phyloP scores from a whole-genome alignment of 768 basidiomycete genomes.

The Leucocoprinus leucothites region DNA sequence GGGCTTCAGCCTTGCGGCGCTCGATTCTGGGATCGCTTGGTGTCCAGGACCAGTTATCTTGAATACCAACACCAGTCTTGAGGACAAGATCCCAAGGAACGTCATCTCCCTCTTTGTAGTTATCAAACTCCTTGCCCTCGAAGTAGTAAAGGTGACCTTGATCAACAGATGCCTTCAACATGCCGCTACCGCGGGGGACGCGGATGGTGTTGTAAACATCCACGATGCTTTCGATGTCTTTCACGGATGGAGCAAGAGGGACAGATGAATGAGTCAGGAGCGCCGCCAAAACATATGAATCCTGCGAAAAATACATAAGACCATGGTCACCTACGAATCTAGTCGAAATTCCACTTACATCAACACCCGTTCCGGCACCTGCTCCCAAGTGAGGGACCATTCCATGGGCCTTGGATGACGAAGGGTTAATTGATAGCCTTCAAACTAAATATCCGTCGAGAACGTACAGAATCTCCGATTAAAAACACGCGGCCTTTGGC shows the following conservation, averaged over 20 bases:
- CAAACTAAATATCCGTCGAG: not conserved
- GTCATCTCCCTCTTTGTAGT: conserved; percentile 23
- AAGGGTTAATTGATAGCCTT: not conserved
- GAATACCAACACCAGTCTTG: conserved; percentile 17
- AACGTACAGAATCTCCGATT: conserved; percentile 22
- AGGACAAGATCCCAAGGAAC: conserved; percentile 20
- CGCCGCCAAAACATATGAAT: conserved; percentile 32
- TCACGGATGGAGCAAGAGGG: conserved; percentile 17
- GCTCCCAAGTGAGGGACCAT: conserved; percentile 47
- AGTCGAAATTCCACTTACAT: conserved; percentile 24
- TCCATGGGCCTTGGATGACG: conserved; percentile 36
- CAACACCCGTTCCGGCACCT: conserved; percentile 48
- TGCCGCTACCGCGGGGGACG: conserved; percentile 22
- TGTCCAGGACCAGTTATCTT: conserved; percentile 24
- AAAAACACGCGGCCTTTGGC: conserved; percentile 19
- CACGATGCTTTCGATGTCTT: conserved; percentile 10
- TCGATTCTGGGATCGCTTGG: conserved; percentile 23
- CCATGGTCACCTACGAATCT: not conserved
- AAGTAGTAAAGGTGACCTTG: conserved; percentile 13
- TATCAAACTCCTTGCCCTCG: conserved; percentile 23
- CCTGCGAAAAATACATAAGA: not conserved
- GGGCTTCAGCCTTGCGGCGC: conserved; percentile 1
- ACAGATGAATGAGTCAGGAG: conserved; percentile 35
- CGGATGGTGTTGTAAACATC: conserved; percentile 24
- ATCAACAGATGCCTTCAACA: conserved; percentile 13